Percentiles rank a stretch among this genome's conserved stretches.
Evolutionary conservation across 805 yeast species (phyloP).

Genomic region (Schizosaccharomyces osmophilus): DNA sequence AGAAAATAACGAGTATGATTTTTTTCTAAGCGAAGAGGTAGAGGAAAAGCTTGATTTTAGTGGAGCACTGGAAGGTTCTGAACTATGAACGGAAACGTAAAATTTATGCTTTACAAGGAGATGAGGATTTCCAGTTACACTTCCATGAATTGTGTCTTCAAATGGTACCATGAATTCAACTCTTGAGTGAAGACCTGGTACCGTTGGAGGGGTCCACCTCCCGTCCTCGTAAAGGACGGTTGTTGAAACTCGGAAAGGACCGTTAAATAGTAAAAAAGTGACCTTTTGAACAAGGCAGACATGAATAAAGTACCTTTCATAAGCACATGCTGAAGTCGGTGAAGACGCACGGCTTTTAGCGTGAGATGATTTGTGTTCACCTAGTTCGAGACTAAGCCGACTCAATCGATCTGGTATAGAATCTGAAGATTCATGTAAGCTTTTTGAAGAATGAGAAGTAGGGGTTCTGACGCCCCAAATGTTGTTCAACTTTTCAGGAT

Average conservation of each 20-base stretch:
- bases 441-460: too few species aligned
- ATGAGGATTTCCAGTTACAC: neutral
- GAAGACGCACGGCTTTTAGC: neutral
- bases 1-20: neutral
- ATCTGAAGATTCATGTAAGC: too few species aligned
- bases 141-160: neutral
- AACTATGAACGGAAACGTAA: neutral
- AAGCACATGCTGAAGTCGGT: neutral
- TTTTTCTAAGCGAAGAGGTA: neutral
- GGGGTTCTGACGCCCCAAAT: too few species aligned
- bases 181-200: neutral
- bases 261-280: neutral
- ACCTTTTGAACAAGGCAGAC: neutral
- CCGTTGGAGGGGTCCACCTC: neutral
- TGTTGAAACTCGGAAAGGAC: neutral
- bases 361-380: neutral
- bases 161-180: neutral
- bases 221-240: neutral
- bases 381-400: too few species aligned
- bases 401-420: too few species aligned
- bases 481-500: neutral
- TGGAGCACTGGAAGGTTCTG: neutral
- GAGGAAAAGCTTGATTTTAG: neutral
- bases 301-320: neutral
- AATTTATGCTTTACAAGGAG: neutral